phyloP scores from a whole-genome alignment of 192 early-diverging fungal species.

The Gonapodya sp. region DNA sequence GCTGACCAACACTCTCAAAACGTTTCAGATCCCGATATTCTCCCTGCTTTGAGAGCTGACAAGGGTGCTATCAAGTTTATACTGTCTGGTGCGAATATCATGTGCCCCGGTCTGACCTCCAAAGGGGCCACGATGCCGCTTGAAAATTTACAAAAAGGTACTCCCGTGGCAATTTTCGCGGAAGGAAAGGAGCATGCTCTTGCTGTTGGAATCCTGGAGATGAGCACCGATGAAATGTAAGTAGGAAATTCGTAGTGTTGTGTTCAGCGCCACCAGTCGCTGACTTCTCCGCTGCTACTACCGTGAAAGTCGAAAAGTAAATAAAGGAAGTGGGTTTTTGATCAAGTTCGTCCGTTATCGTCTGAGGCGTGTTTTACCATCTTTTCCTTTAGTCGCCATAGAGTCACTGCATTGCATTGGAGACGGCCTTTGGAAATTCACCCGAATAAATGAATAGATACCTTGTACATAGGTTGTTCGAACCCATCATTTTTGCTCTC shows the following conservation, averaged over 20 bases:
- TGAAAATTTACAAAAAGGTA: constrained; percentile 51
- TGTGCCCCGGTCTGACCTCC: constrained; percentile 97
- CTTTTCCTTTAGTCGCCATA: not conserved
- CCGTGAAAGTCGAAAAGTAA: not conserved
- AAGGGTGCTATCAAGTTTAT: constrained; percentile 97
- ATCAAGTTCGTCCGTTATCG: not conserved
- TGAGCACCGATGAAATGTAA: constrained; percentile 84
- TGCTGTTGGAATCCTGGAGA: constrained; percentile 76
- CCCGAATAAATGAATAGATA: not conserved
- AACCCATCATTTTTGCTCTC: not conserved
- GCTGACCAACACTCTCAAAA: not conserved
- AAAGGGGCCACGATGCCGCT: constrained; percentile 71
- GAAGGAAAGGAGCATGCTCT: constrained; percentile 96
- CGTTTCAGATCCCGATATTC: constrained; percentile 70
- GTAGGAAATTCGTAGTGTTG: no score
- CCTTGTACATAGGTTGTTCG: not conserved
- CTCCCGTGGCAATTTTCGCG: constrained; percentile 79
- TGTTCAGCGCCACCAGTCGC: not conserved
- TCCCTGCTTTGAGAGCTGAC: constrained; percentile 87
- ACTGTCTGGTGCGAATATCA: constrained; percentile 91
- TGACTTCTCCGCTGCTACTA: not conserved
- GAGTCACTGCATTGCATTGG: not conserved
- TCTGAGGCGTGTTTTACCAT: not conserved
- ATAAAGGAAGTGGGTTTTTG: not conserved
- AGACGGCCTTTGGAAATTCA: not conserved